phyloP scores from a whole-genome alignment of 1,139 yeast species.

The Torulaspora globosa region DNA sequence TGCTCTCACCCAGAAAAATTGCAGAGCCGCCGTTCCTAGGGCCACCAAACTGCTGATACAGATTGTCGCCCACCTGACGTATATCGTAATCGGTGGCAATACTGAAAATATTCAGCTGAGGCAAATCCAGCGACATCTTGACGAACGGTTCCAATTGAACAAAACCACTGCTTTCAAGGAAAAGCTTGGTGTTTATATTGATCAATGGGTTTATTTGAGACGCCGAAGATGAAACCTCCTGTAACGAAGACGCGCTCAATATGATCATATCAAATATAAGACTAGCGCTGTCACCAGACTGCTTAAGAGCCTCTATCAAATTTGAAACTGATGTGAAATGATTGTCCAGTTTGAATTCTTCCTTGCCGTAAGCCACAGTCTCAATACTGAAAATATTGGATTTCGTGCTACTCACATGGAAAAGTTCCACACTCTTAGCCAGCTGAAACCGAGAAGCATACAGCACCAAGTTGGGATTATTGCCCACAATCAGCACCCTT shows the following conservation, averaged over 20 bases:
- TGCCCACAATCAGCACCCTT: constrained; percentile 34
- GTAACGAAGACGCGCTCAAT: constrained; percentile 45
- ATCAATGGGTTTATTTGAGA: constrained; percentile 38
- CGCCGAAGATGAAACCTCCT: constrained; percentile 44
- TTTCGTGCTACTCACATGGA: constrained; percentile 29
- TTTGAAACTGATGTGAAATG: constrained; percentile 26
- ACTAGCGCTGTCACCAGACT: constrained; percentile 7
- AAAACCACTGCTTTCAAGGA: constrained; percentile 67
- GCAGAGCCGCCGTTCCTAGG: constrained; percentile 19
- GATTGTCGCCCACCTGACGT: constrained; percentile 40
- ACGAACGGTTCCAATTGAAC: constrained; percentile 69
- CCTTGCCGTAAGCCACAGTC: constrained; percentile 29
- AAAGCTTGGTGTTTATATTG: constrained; percentile 45
- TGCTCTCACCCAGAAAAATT: constrained; percentile 29
- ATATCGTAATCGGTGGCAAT: constrained; percentile 65
- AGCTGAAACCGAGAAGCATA: constrained; percentile 36
- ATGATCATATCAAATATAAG: constrained; percentile 47
- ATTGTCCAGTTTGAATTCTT: constrained; percentile 24
- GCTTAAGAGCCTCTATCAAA: constrained; percentile 17
- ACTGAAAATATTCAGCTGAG: constrained; percentile 47
- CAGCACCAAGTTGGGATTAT: constrained; percentile 33
- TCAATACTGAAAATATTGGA: constrained; percentile 25
- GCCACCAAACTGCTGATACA: constrained; percentile 33
- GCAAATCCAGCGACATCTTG: constrained; percentile 35
- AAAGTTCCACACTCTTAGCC: constrained; percentile 34